Percentiles rank a stretch among this genome's conserved stretches.
These are phyloP conservation scores for Paramecium biaurelia DNA, from an alignment of 73 alveolate species.

Conservation along the genomic window DNA sequence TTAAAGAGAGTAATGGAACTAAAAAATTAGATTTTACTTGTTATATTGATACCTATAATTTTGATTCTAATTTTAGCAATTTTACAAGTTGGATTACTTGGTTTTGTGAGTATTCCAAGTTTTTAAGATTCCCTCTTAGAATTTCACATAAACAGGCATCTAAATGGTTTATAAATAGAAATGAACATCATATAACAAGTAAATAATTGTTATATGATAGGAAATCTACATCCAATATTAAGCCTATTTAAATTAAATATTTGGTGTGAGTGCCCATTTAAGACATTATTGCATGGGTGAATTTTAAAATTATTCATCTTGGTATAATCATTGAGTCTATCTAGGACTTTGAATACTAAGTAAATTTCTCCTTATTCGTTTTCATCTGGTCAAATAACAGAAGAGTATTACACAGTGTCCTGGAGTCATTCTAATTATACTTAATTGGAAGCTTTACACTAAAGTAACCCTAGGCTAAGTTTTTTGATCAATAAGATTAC, in stretches of 20 bases:
- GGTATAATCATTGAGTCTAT: background rate
- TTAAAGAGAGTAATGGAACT: conserved; percentile 1
- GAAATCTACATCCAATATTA: conserved; percentile 20
- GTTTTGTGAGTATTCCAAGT: conserved; percentile 45
- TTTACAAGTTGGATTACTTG: conserved; percentile 16
- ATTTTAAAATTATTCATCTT: conserved; percentile 14
- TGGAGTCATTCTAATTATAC: background rate
- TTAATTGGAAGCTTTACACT: background rate
- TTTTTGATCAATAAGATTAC: background rate
- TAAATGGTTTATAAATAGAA: background rate
- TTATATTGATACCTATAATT: conserved; percentile 19
- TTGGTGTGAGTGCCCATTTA: conserved; percentile 35
- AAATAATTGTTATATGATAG: background rate
- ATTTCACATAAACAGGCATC: conserved; percentile 30
- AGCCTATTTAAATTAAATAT: conserved; percentile 7
- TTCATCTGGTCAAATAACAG: background rate
- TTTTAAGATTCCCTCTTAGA: conserved; percentile 40
- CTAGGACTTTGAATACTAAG: background rate
- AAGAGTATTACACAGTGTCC: background rate
- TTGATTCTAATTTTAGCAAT: conserved; percentile 15
- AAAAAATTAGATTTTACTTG: conserved; percentile 5
- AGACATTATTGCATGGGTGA: conserved; percentile 28
- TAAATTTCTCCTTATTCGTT: background rate
- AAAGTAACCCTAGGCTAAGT: background rate
- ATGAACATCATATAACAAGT: conserved; percentile 27